These are phyloP conservation scores for Orychophragmus violaceus DNA, from an alignment of 345 rosid genomes.

Conservation along the genomic window DNA sequence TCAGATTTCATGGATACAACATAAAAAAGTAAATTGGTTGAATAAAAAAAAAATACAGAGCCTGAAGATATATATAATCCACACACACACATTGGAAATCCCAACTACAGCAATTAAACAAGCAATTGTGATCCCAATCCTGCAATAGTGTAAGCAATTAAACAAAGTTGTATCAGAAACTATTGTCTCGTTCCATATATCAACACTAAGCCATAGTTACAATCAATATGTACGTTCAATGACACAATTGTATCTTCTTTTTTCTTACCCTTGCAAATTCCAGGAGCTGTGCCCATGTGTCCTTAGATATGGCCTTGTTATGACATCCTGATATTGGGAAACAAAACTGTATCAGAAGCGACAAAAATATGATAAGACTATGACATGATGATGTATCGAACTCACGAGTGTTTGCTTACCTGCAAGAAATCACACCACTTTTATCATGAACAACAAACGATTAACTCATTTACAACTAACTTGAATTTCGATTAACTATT, in stretches of 20 bases:
- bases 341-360: constrained; percentile 15
- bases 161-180: constrained; percentile 32
- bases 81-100: no score
- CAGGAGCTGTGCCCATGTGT: no score
- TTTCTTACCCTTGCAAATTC: constrained; percentile 69
- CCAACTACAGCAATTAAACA: no score
- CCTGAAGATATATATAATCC: no score
- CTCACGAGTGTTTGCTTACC: constrained; percentile 35
- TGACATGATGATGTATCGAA: background rate
- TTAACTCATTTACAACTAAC: no score
- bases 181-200: constrained; percentile 1
- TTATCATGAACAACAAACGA: no score
- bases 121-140: no score
- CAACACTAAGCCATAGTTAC: constrained; percentile 4
- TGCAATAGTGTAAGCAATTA: no score
- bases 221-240: background rate
- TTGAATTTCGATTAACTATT: no score
- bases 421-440: constrained; percentile 98
- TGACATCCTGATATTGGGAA: constrained; percentile 59
- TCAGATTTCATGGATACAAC: no score
- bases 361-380: background rate
- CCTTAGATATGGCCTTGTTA: constrained; percentile 95
- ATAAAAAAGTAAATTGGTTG: no score
- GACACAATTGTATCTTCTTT: background rate
- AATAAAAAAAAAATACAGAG: no score